Evolutionary conservation across 805 yeast genomes (phyloP).

Genomic region (Lipomyces lipofer): DNA sequence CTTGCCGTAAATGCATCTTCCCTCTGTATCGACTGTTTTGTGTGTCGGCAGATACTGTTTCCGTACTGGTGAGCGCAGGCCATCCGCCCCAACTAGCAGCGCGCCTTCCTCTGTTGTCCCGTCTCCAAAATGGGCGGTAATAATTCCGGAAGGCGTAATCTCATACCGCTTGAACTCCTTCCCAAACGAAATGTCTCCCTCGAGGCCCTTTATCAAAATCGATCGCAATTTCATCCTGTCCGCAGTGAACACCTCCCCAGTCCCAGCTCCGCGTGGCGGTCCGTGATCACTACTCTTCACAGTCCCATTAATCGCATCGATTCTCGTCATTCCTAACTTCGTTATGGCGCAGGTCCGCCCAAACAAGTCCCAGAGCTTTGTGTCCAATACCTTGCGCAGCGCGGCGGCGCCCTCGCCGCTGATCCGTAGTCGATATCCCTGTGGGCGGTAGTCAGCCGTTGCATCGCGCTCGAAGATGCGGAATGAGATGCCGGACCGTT

Average conservation of each 20-base stretch:
- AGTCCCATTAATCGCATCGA: conserved; percentile 2
- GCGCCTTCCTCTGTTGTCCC: conserved; percentile 5
- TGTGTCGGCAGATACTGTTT: conserved; percentile 6
- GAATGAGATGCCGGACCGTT: neutral
- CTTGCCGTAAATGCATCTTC: conserved; percentile 9
- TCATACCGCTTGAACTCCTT: neutral
- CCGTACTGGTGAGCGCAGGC: conserved; percentile 9
- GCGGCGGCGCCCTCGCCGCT: conserved; percentile 8
- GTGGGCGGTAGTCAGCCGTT: neutral
- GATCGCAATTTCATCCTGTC: neutral
- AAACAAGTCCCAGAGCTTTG: conserved; percentile 3
- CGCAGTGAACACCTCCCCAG: neutral
- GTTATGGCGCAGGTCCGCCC: conserved; percentile 7
- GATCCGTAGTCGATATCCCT: conserved; percentile 10
- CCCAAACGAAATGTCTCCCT: conserved; percentile 1
- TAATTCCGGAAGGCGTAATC: neutral
- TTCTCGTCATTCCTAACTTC: neutral
- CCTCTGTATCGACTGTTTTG: neutral
- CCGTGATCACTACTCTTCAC: neutral
- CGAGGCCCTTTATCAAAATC: neutral
- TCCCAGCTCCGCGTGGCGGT: neutral
- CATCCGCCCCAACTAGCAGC: conserved; percentile 9
- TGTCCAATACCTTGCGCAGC: neutral
- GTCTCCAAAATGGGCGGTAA: neutral
- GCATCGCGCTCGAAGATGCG: conserved; percentile 7